A percentile compares a stretch with the other conserved stretches of the same genome.
Conservation (phyloP, 306 rosid species). For the Prunus mume region DNA sequence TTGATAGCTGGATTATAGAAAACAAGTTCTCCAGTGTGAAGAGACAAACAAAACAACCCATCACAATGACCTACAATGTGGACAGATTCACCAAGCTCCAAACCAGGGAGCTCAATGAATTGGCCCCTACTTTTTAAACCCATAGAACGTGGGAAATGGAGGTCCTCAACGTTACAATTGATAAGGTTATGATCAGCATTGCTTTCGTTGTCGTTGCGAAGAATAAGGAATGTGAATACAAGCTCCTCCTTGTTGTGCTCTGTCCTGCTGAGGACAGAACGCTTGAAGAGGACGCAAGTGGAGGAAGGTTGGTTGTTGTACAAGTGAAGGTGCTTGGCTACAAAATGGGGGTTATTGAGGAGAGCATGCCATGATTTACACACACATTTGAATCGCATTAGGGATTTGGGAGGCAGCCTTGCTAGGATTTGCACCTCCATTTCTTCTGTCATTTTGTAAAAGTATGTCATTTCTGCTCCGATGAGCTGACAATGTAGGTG, state of each 20-base stretch:
- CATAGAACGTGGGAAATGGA: background rate
- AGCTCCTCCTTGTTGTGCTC: background rate
- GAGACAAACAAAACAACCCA: conserved; percentile 11
- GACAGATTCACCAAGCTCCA: background rate
- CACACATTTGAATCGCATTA: conserved; percentile 11
- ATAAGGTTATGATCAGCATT: background rate
- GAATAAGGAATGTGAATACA: background rate
- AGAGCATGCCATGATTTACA: conserved; percentile 3
- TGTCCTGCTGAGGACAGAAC: background rate
- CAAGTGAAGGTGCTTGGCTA: background rate
- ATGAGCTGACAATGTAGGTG: background rate
- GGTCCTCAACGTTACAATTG: background rate
- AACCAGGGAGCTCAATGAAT: background rate
- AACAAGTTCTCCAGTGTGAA: background rate
- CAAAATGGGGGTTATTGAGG: background rate
- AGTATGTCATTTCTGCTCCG: background rate
- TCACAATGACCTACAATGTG: conserved; percentile 7
- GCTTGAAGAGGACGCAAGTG: background rate
- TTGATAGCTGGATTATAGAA: conserved; percentile 7
- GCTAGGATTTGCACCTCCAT: conserved; percentile 13
- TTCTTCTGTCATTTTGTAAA: background rate
- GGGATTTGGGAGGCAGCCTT: conserved; percentile 17
- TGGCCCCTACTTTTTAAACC: background rate
- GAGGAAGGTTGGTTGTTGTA: background rate
- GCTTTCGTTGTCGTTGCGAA: background rate